Conservation (phyloP, 768 basidiomycete species). For the Calocera cornea region DNA sequence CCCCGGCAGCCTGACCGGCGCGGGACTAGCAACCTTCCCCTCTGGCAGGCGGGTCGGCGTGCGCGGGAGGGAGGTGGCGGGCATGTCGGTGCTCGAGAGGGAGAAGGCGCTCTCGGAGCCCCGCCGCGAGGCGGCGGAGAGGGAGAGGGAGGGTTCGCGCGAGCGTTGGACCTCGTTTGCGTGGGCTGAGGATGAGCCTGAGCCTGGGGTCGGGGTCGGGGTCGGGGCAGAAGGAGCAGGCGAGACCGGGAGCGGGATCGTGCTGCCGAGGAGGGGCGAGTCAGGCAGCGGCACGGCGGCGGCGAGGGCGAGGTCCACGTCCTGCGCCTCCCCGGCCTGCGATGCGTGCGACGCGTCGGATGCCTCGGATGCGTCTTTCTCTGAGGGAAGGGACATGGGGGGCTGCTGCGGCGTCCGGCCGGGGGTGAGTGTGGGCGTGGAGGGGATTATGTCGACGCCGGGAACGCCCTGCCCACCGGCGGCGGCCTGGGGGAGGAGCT, state of each 20-base stretch:
- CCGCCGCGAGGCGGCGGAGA: background rate
- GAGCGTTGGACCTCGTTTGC: no score
- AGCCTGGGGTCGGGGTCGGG: background rate
- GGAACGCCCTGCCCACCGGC: background rate
- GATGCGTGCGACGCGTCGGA: no score
- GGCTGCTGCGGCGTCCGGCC: background rate
- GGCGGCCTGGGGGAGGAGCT: conserved; percentile 30
- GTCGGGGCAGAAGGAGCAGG: background rate
- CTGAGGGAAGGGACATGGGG: conserved; percentile 25
- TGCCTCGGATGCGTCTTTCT: no score
- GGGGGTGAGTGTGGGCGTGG: background rate
- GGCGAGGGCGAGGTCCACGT: conserved; percentile 22
- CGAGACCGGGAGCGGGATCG: background rate
- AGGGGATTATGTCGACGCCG: background rate
- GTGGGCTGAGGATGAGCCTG: background rate
- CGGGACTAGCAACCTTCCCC: background rate
- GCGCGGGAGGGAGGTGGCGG: background rate
- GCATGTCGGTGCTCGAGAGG: background rate
- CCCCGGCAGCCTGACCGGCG: background rate
- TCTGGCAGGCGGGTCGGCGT: background rate
- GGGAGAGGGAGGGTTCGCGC: no score
- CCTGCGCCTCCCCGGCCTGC: conserved; percentile 35
- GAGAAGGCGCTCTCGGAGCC: background rate
- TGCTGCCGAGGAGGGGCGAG: conserved; percentile 10
- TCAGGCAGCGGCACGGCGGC: conserved; percentile 11